These are phyloP conservation scores for Tricholoma sp. DNA, from an alignment of 768 basidiomycete species.

Conservation along the genomic window DNA sequence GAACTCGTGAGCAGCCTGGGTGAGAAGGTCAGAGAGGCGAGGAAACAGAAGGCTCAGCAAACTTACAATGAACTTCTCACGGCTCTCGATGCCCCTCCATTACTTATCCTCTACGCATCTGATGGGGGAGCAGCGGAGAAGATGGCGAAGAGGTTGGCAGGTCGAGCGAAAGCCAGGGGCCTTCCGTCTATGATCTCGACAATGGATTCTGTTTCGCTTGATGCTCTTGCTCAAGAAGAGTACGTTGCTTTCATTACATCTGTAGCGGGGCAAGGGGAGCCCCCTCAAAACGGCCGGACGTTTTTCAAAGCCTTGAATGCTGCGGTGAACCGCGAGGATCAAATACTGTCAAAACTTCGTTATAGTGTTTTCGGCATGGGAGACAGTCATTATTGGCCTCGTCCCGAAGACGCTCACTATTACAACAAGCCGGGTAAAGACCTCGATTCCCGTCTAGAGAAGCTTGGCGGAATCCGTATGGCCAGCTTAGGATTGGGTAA, in stretches of 20 bases:
- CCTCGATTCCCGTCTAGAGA: constrained; percentile 72
- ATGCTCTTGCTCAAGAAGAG: constrained; percentile 57
- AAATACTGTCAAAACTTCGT: constrained; percentile 57
- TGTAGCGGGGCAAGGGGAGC: constrained; percentile 94
- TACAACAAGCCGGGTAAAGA: constrained; percentile 98
- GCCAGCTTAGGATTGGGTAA: constrained; percentile 82
- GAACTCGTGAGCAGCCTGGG: constrained; percentile 84
- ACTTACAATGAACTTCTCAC: constrained; percentile 81
- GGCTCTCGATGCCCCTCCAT: constrained; percentile 82
- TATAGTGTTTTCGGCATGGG: constrained; percentile 92
- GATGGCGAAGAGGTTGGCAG: constrained; percentile 81
- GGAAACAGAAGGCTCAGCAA: constrained; percentile 74
- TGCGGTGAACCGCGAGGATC: constrained; percentile 51
- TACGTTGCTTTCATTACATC: constrained; percentile 87
- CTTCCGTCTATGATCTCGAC: constrained; percentile 69
- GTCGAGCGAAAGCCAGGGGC: constrained; percentile 80
- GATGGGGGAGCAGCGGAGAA: constrained; percentile 98
- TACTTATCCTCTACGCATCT: constrained; percentile 89
- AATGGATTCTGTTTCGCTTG: constrained; percentile 76
- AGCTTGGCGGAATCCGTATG: constrained; percentile 75
- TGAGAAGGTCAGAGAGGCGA: constrained; percentile 76
- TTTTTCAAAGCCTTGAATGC: constrained; percentile 84
- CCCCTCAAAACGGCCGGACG: constrained; percentile 91
- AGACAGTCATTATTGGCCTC: constrained; percentile 99
- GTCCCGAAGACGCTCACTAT: constrained; percentile 93